Evolutionary conservation across 148 eudicot species (phyloP), one percentile per base, ranked within the genome.

Genomic region (Dysphania ambrosioides): DNA sequence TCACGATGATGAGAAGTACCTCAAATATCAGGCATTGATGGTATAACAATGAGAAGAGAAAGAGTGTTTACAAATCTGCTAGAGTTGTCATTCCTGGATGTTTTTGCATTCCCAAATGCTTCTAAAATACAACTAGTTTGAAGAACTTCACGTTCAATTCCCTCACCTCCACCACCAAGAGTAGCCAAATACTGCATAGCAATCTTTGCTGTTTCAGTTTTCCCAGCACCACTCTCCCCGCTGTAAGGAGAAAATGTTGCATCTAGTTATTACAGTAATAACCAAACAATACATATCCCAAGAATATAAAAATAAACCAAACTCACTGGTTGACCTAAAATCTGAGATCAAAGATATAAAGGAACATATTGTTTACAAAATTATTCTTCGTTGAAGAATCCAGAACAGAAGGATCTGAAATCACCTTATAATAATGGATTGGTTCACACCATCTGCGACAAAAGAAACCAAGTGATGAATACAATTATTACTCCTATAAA

Each of bases 141-240:
- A 76, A 90, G 91, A 71, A 95, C 81, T 83, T 89, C 88, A 53
- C 73, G 76, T 76, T 90, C 97, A 66, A 90, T 76, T 71, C 96
- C 94, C 66, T 82, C 83, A 70, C 81, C 79, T 67, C 91, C 92
- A 75, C 97, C 93, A 81, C 92, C 93, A 81, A 88, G 85, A 49
- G 86, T 81, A 75, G 93, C 92, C 81, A 95, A 82, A 77, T 92
- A 95, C 81, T 92, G 93, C 97, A 90, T 89, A 38, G 94, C 92
- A 82, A 90, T 75, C 74, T 95, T 95, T 63, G 96, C 97, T 74
- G 99, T 90, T 82, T 92, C 99, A 40, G 94, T 95, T 85, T 95
- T 95, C 82, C 99, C 99, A 80, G 99, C 87, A 78, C 99, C 99
- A 87, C 96, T 95, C 81, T 95, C 99, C 78, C 97, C 97, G 78